Conservation (phyloP, 768 basidiomycete genomes). For the Amanita jacksonii region DNA sequence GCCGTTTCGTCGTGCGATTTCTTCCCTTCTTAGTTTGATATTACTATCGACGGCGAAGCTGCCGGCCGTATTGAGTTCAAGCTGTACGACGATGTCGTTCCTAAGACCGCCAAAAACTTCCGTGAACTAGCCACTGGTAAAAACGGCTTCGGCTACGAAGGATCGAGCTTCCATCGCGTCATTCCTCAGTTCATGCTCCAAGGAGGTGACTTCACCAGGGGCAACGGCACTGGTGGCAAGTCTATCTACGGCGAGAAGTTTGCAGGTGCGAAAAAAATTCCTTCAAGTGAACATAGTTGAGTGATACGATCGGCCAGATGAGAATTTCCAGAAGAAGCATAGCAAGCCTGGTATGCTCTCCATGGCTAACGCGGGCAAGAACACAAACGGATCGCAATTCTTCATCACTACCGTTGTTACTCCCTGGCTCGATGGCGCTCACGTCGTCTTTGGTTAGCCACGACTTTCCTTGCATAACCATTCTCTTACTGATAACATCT, state of each 20-base stretch:
- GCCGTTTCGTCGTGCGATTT: background rate
- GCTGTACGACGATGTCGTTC: constrained; percentile 74
- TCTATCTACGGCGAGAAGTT: constrained; percentile 71
- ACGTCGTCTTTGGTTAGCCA: constrained; percentile 75
- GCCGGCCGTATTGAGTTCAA: constrained; percentile 69
- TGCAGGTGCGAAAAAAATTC: constrained; percentile 30
- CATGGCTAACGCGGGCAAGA: constrained; percentile 73
- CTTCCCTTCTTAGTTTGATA: constrained; percentile 65
- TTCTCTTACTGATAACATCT: background rate
- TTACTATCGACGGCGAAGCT: constrained; percentile 32
- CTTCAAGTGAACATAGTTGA: too few species aligned
- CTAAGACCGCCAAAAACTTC: constrained; percentile 75
- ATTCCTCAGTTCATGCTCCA: constrained; percentile 84
- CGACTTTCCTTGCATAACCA: constrained; percentile 1
- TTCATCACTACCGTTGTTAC: constrained; percentile 82
- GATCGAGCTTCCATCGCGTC: constrained; percentile 67
- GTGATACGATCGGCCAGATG: too few species aligned
- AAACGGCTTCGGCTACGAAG: constrained; percentile 66
- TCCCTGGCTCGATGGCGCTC: constrained; percentile 71
- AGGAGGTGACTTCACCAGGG: constrained; percentile 75
- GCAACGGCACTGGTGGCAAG: constrained; percentile 71
- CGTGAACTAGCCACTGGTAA: constrained; percentile 77
- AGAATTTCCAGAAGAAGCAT: constrained; percentile 79
- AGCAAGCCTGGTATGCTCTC: constrained; percentile 56
- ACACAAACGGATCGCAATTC: constrained; percentile 86